These are phyloP conservation scores for Boletus patriciae DNA, from an alignment of 768 basidiomycete species.

Conservation along the genomic window DNA sequence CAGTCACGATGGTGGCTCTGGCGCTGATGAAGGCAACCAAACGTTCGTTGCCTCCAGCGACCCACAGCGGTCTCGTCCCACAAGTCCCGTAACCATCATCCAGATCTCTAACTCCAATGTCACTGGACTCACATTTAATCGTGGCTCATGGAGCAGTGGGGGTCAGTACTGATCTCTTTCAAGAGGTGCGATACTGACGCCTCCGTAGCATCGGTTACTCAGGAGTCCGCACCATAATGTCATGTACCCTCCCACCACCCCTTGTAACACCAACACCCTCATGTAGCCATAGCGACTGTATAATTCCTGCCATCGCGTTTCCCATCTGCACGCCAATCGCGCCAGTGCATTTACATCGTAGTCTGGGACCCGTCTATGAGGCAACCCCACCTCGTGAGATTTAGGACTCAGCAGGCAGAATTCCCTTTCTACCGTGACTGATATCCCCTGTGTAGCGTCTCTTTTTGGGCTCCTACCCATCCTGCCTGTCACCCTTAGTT, in stretches of 20 bases:
- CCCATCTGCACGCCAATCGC: too few relatives aligned
- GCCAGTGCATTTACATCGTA: too few relatives aligned
- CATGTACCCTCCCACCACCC: neutral
- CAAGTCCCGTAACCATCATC: neutral
- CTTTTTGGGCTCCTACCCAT: too few relatives aligned
- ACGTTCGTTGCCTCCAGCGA: neutral
- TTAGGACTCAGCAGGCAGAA: too few relatives aligned
- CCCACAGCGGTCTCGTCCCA: neutral
- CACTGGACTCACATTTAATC: neutral
- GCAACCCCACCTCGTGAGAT: neutral
- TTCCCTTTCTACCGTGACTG: too few relatives aligned
- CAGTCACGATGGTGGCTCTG: neutral
- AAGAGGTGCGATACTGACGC: neutral
- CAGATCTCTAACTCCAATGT: slow-evolving; percentile 6
- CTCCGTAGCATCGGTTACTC: neutral
- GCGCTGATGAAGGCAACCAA: neutral
- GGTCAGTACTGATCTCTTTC: neutral
- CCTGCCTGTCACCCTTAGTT: too few relatives aligned
- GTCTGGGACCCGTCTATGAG: too few relatives aligned
- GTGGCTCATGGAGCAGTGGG: neutral
- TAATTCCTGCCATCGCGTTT: neutral
- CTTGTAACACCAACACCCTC: neutral
- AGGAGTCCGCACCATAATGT: neutral
- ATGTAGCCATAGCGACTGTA: neutral
- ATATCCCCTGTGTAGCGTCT: too few relatives aligned